Evolutionary conservation across 495 filamentous ascomycete genomes (phyloP), one percentile per base, ranked within the genome.

Genomic region (Astrocystis sublimbata): DNA sequence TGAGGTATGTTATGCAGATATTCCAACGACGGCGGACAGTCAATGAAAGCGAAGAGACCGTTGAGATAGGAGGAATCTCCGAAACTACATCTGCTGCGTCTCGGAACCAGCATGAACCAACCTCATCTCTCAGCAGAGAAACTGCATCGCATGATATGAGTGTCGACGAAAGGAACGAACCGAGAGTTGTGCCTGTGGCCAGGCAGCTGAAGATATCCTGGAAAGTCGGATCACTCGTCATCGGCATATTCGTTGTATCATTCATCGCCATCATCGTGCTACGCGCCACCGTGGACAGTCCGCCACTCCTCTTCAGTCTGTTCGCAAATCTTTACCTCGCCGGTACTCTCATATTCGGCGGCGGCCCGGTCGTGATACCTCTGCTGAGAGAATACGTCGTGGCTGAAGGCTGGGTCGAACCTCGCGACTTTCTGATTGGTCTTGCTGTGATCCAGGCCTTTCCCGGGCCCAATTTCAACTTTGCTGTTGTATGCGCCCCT

Each of bases 331-430:
- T 96, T 75, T 93, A 89, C 71, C 85, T 93, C 6, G 90, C 91
- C 3, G 91, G 91, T n/a, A 96, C 91, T 2, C 88, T 96, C 60
- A 93, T 93, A 68, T 92, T 96, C 67, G 91, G 91, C 55, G 91
- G 91, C 31, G 91, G 91, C 4, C 91, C 91, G 0, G 91, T 93
- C 21, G 91, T 96, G 3, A 91, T 96, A 53, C 91, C 91, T 0
- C 81, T 93, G 3, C 79, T 93, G 3, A 85, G 88, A 50, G 85
- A 87, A 58, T 93, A 93, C 74, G 86, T 93, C 45, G 91, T 93
- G 4, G 79, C 80, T n/a, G 85, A 87, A 31, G 89, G 89, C 47
- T 93, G 90, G 91, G 90, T 93, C 10, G 85, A 84, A 3, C 77
- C 88, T 1, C 82, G 91, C 4, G 88, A 96, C 74, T 93, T 96